Evolutionary conservation across 2,329 filamentous ascomycete genomes (phyloP).

Genomic region (Mycocentrospora acerina): DNA sequence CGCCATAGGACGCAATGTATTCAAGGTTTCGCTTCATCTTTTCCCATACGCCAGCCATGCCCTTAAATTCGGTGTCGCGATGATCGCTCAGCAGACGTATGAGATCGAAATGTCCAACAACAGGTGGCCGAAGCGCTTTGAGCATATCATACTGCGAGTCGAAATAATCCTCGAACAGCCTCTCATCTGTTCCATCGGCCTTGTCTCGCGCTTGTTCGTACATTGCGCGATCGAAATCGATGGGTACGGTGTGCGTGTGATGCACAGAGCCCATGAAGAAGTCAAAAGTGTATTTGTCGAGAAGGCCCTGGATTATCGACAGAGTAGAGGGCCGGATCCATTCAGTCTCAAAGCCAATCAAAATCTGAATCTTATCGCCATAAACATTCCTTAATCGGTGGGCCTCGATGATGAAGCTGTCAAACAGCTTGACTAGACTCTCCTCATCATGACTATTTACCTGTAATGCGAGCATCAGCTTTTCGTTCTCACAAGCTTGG

Average conservation of each 20-base stretch:
- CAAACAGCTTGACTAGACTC: conserved; percentile 54
- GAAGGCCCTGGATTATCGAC: conserved; percentile 59
- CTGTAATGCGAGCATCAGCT: conserved; percentile 16
- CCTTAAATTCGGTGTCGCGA: conserved; percentile 61
- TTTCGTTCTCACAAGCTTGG: not conserved
- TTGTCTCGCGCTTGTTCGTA: conserved; percentile 64
- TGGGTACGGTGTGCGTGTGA: conserved; percentile 82
- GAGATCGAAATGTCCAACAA: conserved; percentile 94
- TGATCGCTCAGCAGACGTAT: conserved; percentile 76
- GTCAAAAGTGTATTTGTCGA: conserved; percentile 68
- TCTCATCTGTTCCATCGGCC: conserved; percentile 60
- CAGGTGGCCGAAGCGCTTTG: conserved; percentile 64
- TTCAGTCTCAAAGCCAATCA: conserved; percentile 91
- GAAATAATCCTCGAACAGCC: conserved; percentile 81
- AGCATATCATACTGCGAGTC: conserved; percentile 87
- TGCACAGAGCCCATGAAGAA: conserved; percentile 94
- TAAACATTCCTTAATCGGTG: conserved; percentile 71
- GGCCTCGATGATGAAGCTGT: conserved; percentile 75
- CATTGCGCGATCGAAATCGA: conserved; percentile 75
- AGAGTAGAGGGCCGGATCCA: conserved; percentile 77
- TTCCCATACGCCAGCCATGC: conserved; percentile 69
- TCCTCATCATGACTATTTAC: conserved; percentile 29
- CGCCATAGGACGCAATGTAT: conserved; percentile 70
- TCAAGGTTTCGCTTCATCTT: conserved; percentile 73
- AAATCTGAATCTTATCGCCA: conserved; percentile 68